Conservation (phyloP, 306 rosid genomes). For the Begonia masoniana region DNA sequence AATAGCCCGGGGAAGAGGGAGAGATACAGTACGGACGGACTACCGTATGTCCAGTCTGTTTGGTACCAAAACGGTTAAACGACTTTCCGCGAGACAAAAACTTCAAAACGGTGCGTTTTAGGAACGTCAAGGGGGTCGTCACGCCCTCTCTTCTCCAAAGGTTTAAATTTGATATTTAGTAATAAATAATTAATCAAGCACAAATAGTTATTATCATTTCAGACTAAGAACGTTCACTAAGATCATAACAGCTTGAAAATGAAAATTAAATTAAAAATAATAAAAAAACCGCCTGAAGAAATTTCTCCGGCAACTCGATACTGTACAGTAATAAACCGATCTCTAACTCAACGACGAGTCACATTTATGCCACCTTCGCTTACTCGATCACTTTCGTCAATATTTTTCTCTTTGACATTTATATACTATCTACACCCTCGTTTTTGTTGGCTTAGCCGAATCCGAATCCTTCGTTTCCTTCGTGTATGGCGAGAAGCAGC, state of each 20-base stretch:
- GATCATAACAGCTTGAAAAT: background rate
- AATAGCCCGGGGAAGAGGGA: too few relatives aligned
- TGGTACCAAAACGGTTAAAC: too few relatives aligned
- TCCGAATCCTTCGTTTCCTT: conserved; percentile 93
- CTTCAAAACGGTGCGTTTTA: too few relatives aligned
- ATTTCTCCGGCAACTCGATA: conserved; percentile 45
- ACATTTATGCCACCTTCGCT: conserved; percentile 30
- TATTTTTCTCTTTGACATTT: conserved; percentile 26
- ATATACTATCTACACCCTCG: conserved; percentile 32
- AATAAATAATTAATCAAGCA: too few relatives aligned
- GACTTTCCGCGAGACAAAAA: too few relatives aligned
- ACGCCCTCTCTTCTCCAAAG: too few relatives aligned
- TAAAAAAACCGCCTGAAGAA: conserved; percentile 56
- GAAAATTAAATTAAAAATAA: background rate
- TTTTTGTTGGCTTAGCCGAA: conserved; percentile 43
- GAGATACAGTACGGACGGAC: too few relatives aligned
- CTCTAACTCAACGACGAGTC: conserved; percentile 24
- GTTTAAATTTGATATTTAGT: too few relatives aligned
- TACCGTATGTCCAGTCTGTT: too few relatives aligned
- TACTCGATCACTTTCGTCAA: conserved; percentile 31
- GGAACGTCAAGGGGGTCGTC: too few relatives aligned
- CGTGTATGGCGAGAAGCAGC: conserved; percentile 85
- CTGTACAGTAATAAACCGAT: conserved; percentile 56
- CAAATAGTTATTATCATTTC: too few relatives aligned
- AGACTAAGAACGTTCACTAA: background rate